A percentile compares a stretch with the other conserved stretches of the same genome.
These are phyloP conservation scores for Ustilago cynodontis DNA, from an alignment of 1,284 basidiomycete genomes.

Conservation along the genomic window DNA sequence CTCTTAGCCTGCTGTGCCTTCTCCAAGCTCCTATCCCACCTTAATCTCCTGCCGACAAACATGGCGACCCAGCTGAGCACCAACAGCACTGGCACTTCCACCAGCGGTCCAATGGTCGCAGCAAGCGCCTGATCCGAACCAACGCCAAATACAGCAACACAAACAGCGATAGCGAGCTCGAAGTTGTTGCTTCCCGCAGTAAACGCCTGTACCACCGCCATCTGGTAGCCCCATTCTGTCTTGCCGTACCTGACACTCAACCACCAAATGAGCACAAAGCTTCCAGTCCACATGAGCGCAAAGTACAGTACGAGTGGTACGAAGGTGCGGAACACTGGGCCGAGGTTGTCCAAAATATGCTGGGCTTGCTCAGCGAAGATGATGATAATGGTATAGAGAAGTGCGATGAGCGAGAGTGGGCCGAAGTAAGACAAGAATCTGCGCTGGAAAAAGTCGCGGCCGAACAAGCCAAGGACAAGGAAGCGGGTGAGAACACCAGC, in stretches of 20 bases:
- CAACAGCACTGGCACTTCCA: conserved; percentile 78
- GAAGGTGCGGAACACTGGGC: conserved; percentile 71
- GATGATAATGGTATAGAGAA: conserved; percentile 78
- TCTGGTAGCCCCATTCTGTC: conserved; percentile 67
- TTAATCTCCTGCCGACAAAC: conserved; percentile 71
- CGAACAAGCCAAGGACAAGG: conserved; percentile 73
- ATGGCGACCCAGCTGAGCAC: conserved; percentile 80
- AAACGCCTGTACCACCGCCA: conserved; percentile 72
- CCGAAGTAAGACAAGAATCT: conserved; percentile 79
- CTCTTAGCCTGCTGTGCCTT: conserved; percentile 8
- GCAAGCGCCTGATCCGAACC: conserved; percentile 54
- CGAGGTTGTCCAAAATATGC: conserved; percentile 61
- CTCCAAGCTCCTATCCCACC: conserved; percentile 41
- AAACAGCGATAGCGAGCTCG: conserved; percentile 82
- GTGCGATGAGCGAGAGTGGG: conserved; percentile 77
- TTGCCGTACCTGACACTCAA: conserved; percentile 55
- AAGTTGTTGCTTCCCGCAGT: conserved; percentile 74
- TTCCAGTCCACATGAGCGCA: conserved; percentile 79
- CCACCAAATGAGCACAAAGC: conserved; percentile 74
- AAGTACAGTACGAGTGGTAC: conserved; percentile 83
- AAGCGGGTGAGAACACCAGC: conserved; percentile 80
- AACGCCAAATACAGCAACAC: conserved; percentile 77
- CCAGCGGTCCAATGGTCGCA: conserved; percentile 61
- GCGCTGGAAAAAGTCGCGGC: conserved; percentile 73
- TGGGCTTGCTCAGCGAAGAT: conserved; percentile 79